Base-by-base conservation (phyloP, 345 rosid genomes). In the Balakata baccata region DNA sequence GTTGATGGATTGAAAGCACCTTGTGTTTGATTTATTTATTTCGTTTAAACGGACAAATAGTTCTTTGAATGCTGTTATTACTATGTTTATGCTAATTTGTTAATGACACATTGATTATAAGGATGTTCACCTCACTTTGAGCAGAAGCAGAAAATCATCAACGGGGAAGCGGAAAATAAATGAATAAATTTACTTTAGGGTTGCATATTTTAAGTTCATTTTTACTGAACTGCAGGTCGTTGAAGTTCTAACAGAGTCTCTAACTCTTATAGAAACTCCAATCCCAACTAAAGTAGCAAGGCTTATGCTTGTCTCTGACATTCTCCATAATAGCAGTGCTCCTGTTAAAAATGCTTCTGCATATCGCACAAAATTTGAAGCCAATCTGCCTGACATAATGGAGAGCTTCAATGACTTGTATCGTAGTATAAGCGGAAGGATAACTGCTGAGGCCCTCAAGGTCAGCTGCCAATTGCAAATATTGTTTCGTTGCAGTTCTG, bases 291-390 rank as follows among this genome's bases (percentile, higher is more conserved):
- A 96, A 86, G 98, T 96, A 78, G 96, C 98, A 0, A 88, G 99
- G 80, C 91, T 90, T 53, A 89, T 89, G 93, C 93, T 89, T 16
- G 92, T 89, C 76, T 87, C 93, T 73, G 93, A 93, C 70, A 81
- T 96, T 71, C 98, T 96, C 57, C 98, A 91, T 78, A 96, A 96
- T 72, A 93, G 99, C 77, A 93, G 99, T 74, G 98, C 97, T 79
- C 95, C 95, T 75, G 97, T 96, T 16, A 93, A 96, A 84, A 96
- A 96, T 90, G 97, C 99, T 73, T 96, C 99, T 80, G 97, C 99
- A 45, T 96, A 93, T 82, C 93, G 99, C 68, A 93, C 99, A 53
- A 96, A 91, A 83, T 96, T 96, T 73, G 99, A 96, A 83, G 91
- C 92, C 63, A 84, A 92, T 3, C 79, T 96, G 62, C 97, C 98